phyloP scores from a whole-genome alignment of 192 early-diverging fungal genomes.

The Coemansia sp. region DNA sequence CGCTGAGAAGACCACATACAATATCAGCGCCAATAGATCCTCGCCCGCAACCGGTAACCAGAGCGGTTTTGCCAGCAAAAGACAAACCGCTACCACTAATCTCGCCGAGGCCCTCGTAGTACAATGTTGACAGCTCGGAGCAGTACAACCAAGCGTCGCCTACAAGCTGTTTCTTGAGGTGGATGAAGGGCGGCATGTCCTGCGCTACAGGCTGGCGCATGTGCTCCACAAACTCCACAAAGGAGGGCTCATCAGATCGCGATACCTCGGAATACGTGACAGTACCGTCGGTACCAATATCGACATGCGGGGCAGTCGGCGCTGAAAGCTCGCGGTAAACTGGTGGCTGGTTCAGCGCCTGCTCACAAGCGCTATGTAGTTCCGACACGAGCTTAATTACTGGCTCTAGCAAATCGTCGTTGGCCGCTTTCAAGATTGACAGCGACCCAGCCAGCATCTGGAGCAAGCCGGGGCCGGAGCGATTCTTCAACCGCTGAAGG shows the following conservation, averaged over 20 bases:
- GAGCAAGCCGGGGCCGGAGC: conserved; percentile 68
- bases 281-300: conserved; percentile 67
- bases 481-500: conserved; percentile 70
- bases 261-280: conserved; percentile 77
- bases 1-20: conserved; percentile 81
- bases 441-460: conserved; percentile 69
- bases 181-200: conserved; percentile 30
- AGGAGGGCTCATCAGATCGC: conserved; percentile 69
- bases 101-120: conserved; percentile 68
- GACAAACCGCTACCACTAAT: conserved; percentile 75
- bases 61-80: conserved; percentile 75
- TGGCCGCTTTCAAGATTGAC: conserved; percentile 61
- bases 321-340: conserved; percentile 82
- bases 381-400: conserved; percentile 55
- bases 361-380: conserved; percentile 74
- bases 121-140: conserved; percentile 64
- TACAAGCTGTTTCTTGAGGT: background rate
- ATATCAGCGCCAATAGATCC: conserved; percentile 88
- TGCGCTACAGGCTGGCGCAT: conserved; percentile 60
- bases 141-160: conserved; percentile 61
- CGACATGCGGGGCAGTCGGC: conserved; percentile 77
- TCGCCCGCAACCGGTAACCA: conserved; percentile 87
- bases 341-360: conserved; percentile 64
- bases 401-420: conserved; percentile 61
- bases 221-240: conserved; percentile 80